Evolutionary conservation across 495 filamentous ascomycete genomes (phyloP), one percentile per base, ranked within the genome.

Genomic region (Hypoxylon cercidicola): DNA sequence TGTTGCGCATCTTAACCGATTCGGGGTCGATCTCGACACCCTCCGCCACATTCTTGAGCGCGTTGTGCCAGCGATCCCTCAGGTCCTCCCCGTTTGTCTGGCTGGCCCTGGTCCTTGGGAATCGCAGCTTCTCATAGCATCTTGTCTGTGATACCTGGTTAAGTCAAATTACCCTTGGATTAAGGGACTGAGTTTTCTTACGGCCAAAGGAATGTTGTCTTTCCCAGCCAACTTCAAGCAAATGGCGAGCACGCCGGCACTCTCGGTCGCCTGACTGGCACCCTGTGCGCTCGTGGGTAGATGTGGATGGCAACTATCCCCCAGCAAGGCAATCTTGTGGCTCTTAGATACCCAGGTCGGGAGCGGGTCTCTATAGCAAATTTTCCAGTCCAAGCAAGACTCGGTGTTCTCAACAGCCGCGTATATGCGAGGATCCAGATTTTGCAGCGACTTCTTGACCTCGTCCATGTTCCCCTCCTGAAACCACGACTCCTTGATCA

Each of bases 21-120:
- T 85, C 81, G 3, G 82, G 82, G 64, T 85, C 80, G 52, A 83
- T 79, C 58, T 84, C 78, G 0, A 74, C 70, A 18, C 77, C 75
- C n/a, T 79, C 77, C 12, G 79, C 80, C 15, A 81, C 73, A 28
- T 74, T 66, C 64, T 80, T 83, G 18, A 85, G 69, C 37, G 78
- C 79, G 56, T 74, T 79, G 54, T 85, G 82, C 82, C 82, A 85
- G 15, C 82, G 68, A 62, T 84, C 80, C n/a, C 82, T 59, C 23
- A 85, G 47, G 59, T 84, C 82, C 64, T 83, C 80, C 0, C 82
- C 82, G 56, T 85, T 83, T 13, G 73, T 75, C 63, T 84, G 82
- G 45, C 78, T 81, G 28, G 76, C 66, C 4, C 81, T 63, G 3
- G 78, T 79, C 40, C 82, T 62, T 5, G 62, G 64, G 60, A 85